Conservation (phyloP, 352 stramenopile species). For the Phytophthora lateralis region DNA sequence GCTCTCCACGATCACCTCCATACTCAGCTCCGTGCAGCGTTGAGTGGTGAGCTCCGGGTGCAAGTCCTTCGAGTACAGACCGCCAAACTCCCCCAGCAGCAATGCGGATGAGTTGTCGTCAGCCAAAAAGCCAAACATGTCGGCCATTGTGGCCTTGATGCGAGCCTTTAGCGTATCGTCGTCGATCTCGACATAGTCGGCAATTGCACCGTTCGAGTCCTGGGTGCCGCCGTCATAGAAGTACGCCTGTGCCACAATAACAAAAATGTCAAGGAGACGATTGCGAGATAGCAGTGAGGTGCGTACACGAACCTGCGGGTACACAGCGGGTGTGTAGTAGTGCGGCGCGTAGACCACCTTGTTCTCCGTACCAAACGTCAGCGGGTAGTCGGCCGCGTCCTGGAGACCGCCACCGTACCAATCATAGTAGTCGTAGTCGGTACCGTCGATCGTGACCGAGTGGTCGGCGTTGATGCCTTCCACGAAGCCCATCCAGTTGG, state of each 20-base stretch:
- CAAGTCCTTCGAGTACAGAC: conserved; percentile 55
- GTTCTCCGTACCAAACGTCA: conserved; percentile 52
- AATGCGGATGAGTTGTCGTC: conserved; percentile 54
- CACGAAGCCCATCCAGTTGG: conserved; percentile 75
- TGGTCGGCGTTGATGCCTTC: conserved; percentile 62
- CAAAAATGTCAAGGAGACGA: too few species aligned
- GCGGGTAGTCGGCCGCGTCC: conserved; percentile 38
- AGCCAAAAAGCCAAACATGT: conserved; percentile 76
- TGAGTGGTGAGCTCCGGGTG: conserved; percentile 54
- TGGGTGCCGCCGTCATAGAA: conserved; percentile 57
- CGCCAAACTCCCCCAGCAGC: conserved; percentile 63
- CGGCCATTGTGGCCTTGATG: conserved; percentile 58
- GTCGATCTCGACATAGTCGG: conserved; percentile 59
- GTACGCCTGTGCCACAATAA: conserved; percentile 24
- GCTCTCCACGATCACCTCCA: conserved; percentile 47
- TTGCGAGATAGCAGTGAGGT: too few species aligned
- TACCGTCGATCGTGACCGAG: conserved; percentile 50
- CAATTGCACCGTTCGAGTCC: conserved; percentile 32
- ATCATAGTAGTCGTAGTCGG: conserved; percentile 62
- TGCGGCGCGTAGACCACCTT: conserved; percentile 85
- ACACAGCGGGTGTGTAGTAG: conserved; percentile 74
- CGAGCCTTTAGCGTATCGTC: conserved; percentile 48
- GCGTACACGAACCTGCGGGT: conserved; percentile 33
- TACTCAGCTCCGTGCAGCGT: conserved; percentile 53
- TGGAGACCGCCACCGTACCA: conserved; percentile 69